Evolutionary conservation across 768 basidiomycete species (phyloP).

Genomic region (Leccinum sublutescens): DNA sequence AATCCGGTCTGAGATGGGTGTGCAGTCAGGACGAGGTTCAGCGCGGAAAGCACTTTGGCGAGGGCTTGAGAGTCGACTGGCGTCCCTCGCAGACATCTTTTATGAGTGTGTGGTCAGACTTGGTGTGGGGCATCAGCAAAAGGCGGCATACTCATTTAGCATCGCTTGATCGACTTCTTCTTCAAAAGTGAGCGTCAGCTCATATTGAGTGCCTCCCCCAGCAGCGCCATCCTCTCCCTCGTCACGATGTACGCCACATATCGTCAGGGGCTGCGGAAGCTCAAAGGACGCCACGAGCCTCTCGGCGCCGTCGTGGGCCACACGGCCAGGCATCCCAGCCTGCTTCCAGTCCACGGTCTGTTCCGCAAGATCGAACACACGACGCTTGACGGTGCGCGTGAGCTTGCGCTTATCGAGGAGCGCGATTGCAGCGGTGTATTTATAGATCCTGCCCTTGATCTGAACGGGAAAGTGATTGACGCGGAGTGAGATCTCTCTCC

Average conservation of each 20-base stretch:
- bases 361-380: conserved; percentile 48
- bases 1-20: conserved; percentile 40
- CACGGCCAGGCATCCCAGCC: conserved; percentile 33
- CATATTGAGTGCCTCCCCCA: conserved; percentile 34
- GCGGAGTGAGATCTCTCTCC: conserved; percentile 41
- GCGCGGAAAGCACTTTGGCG: conserved; percentile 44
- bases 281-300: conserved; percentile 40
- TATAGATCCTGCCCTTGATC: conserved; percentile 37
- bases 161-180: conserved; percentile 35
- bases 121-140: conserved; percentile 24
- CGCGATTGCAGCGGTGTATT: conserved; percentile 36
- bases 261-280: conserved; percentile 41
- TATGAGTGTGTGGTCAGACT: conserved; percentile 9
- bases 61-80: conserved; percentile 56
- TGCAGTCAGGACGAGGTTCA: conserved; percentile 47
- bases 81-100: conserved; percentile 56
- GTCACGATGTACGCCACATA: conserved; percentile 38
- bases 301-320: conserved; percentile 47
- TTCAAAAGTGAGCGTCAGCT: conserved; percentile 38
- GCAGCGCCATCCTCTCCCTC: conserved; percentile 33
- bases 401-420: conserved; percentile 21
- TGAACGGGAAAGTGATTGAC: conserved; percentile 49
- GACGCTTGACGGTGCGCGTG: conserved; percentile 36
- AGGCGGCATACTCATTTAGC: conserved; percentile 2
- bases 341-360: conserved; percentile 36